A percentile compares a stretch with the other conserved stretches of the same genome.
phyloP scores from a whole-genome alignment of 2,329 filamentous ascomycete genomes.

The Dactylellina haptotyla region DNA sequence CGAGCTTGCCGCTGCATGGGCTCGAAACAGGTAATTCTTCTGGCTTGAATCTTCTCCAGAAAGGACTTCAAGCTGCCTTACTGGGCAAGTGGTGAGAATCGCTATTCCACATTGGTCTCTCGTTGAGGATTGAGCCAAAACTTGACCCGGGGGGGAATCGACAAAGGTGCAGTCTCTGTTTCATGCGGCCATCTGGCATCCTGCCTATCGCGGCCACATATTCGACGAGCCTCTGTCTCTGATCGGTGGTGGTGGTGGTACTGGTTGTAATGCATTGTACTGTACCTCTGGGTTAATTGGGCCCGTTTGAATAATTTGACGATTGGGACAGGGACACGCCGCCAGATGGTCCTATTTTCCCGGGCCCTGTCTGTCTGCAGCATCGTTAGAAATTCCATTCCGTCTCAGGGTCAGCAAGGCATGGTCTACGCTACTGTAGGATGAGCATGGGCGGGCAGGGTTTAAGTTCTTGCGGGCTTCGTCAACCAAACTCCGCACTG shows the following conservation, averaged over 20 bases:
- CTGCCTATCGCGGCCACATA: constrained; percentile 34
- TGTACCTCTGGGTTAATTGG: too few species aligned
- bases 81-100: constrained; percentile 23
- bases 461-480: too few species aligned
- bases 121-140: background rate
- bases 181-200: constrained; percentile 51
- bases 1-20: constrained; percentile 8
- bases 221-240: background rate
- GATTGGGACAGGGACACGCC: background rate
- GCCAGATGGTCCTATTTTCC: constrained; percentile 9
- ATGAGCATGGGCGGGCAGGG: too few species aligned
- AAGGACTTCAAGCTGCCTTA: constrained; percentile 47
- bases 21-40: constrained; percentile 26
- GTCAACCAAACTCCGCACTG: constrained; percentile 13
- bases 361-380: background rate
- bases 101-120: constrained; percentile 20
- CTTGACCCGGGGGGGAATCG: constrained; percentile 12
- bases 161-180: constrained; percentile 32
- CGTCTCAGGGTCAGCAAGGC: too few species aligned
- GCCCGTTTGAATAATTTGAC: background rate
- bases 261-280: background rate
- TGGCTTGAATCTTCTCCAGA: constrained; percentile 20
- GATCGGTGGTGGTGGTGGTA: background rate
- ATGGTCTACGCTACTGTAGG: too few species aligned
- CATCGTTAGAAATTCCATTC: background rate